Conservation (phyloP, 2,329 filamentous ascomycete species). For the Cordyceps cicadae region DNA sequence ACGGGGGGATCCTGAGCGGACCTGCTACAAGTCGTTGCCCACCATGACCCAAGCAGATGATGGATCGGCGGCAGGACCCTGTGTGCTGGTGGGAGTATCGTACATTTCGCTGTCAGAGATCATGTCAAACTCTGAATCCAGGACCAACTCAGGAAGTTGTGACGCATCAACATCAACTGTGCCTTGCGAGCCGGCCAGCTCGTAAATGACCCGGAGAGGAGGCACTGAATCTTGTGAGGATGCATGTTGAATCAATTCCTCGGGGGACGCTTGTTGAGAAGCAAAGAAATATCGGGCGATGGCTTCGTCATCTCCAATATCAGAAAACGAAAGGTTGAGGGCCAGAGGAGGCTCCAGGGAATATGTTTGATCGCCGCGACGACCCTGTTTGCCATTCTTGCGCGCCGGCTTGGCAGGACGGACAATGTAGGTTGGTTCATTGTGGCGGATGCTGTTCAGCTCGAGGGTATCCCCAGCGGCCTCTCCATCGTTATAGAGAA, state of each 20-base stretch:
- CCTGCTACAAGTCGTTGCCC: conserved; percentile 39
- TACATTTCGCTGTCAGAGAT: conserved; percentile 30
- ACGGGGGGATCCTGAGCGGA: conserved; percentile 27
- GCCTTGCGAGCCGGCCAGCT: conserved; percentile 25
- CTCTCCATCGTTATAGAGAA: conserved; percentile 30
- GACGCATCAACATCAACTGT: conserved; percentile 28
- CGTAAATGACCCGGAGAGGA: conserved; percentile 33
- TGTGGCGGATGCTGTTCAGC: conserved; percentile 31
- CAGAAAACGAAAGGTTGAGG: conserved; percentile 35
- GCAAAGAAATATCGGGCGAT: conserved; percentile 28
- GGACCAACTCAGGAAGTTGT: conserved; percentile 28
- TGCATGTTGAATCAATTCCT: conserved; percentile 15
- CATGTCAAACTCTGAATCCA: conserved; percentile 21
- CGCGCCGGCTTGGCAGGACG: conserved; percentile 27
- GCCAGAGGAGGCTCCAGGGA: conserved; percentile 21
- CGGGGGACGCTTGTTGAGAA: conserved; percentile 16
- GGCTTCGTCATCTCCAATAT: conserved; percentile 31
- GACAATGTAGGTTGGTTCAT: conserved; percentile 31
- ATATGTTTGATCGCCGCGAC: conserved; percentile 13
- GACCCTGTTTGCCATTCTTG: conserved; percentile 17
- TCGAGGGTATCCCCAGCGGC: conserved; percentile 20
- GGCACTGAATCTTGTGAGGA: conserved; percentile 18
- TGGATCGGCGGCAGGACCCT: conserved; percentile 18
- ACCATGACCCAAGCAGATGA: conserved; percentile 34
- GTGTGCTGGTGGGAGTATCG: conserved; percentile 22